phyloP scores from a whole-genome alignment of 306 rosid species.

The Quillaja saponaria region DNA sequence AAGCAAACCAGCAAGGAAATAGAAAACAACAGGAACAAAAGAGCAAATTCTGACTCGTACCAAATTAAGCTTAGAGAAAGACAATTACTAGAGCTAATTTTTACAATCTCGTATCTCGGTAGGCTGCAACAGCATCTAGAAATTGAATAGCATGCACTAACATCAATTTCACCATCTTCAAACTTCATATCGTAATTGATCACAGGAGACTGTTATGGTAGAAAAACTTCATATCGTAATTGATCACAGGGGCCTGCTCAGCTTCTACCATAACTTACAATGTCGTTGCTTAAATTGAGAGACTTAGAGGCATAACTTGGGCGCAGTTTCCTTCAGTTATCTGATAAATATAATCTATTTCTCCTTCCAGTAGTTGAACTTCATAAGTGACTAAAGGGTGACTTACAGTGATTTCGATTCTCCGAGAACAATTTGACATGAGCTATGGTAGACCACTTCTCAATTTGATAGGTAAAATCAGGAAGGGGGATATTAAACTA shows the following conservation, averaged over 20 bases:
- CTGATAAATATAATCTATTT: constrained; percentile 9
- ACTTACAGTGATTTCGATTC: constrained; percentile 15
- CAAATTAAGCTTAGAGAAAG: constrained; percentile 20
- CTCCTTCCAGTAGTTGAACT: constrained; percentile 25
- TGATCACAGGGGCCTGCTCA: constrained; percentile 19
- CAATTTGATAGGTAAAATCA: constrained; percentile 10
- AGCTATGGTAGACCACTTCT: constrained; percentile 17
- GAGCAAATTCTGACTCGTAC: constrained; percentile 17
- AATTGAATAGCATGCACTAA: constrained; percentile 15
- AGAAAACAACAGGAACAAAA: constrained; percentile 32
- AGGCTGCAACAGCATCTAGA: constrained; percentile 26
- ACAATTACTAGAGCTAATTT: constrained; percentile 20
- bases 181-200: constrained; percentile 18
- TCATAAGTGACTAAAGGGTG: constrained; percentile 18
- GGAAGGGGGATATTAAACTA: constrained; percentile 6
- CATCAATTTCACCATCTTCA: constrained; percentile 24
- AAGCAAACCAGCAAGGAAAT: constrained; percentile 27
- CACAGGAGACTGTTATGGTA: no score
- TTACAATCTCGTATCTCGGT: constrained; percentile 15
- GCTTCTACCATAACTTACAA: constrained; percentile 30
- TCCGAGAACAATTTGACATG: constrained; percentile 22
- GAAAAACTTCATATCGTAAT: constrained; percentile 17
- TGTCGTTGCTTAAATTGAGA: constrained; percentile 21
- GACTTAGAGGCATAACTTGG: neutral
- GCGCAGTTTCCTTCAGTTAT: constrained; percentile 25